These are phyloP conservation scores for Fusarium coicis DNA, from an alignment of 2,329 filamentous ascomycete genomes.

Conservation along the genomic window DNA sequence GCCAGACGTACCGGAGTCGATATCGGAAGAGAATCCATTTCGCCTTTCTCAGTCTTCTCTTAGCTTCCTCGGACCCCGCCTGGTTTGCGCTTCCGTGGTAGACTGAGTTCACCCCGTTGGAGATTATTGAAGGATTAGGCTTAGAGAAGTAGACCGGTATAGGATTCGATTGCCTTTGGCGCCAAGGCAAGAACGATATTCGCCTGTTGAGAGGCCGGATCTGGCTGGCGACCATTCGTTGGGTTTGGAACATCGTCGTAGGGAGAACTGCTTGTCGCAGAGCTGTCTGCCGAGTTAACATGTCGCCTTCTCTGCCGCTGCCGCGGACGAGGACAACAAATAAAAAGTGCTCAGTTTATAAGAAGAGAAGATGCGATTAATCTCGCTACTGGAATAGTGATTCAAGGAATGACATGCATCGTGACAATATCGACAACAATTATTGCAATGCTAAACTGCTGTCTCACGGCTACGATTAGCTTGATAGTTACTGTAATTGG, in stretches of 20 bases:
- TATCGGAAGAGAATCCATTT: slow-evolving; percentile 31
- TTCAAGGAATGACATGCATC: slow-evolving; percentile 34
- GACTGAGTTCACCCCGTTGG: neutral
- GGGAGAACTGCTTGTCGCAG: slow-evolving; percentile 37
- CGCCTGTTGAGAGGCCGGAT: slow-evolving; percentile 38
- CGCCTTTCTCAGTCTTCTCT: slow-evolving; percentile 37
- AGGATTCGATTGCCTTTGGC: slow-evolving; percentile 33
- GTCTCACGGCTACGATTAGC: slow-evolving; percentile 4
- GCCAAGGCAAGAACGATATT: slow-evolving; percentile 51
- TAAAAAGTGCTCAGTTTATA: neutral
- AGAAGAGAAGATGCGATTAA: slow-evolving; percentile 3
- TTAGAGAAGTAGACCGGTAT: slow-evolving; percentile 51
- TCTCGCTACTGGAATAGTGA: neutral
- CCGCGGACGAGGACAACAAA: neutral
- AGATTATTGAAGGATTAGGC: neutral
- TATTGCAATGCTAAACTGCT: slow-evolving; percentile 11
- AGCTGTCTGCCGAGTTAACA: slow-evolving; percentile 41
- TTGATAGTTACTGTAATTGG: neutral
- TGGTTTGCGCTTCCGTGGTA: neutral
- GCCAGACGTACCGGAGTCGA: slow-evolving; percentile 45
- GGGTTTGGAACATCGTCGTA: slow-evolving; percentile 28
- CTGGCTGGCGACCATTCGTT: slow-evolving; percentile 37
- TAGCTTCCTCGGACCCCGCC: slow-evolving; percentile 13
- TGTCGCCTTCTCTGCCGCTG: slow-evolving; percentile 20
- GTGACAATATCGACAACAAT: slow-evolving; percentile 27